phyloP scores from a whole-genome alignment of 192 early-diverging fungal genomes.

The Oehlia diaphana region DNA sequence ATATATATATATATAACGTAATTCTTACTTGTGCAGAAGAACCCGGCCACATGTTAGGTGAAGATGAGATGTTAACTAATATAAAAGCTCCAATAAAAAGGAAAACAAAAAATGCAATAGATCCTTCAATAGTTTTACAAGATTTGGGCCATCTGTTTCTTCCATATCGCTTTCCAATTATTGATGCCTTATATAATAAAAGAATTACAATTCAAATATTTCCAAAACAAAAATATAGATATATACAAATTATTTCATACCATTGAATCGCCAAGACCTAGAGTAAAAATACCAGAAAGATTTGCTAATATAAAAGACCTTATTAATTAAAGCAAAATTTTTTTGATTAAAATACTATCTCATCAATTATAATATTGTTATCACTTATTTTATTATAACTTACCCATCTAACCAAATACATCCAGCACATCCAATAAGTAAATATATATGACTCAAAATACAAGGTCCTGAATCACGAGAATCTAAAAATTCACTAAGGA shows the following conservation, averaged over 20 bases:
- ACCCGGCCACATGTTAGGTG: not conserved
- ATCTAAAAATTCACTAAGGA: conserved; percentile 83
- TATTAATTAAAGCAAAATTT: not conserved
- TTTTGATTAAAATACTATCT: not conserved
- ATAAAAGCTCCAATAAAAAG: conserved; percentile 54
- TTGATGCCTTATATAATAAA: conserved; percentile 61
- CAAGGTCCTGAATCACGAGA: conserved; percentile 77
- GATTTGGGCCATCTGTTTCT: conserved; percentile 71
- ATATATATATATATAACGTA: not conserved
- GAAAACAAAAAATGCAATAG: conserved; percentile 71
- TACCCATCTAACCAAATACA: conserved; percentile 86
- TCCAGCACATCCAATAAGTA: conserved; percentile 86
- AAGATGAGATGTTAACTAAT: not conserved
- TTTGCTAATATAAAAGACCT: conserved; percentile 47
- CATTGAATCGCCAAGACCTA: conserved; percentile 90
- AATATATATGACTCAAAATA: conserved; percentile 86
- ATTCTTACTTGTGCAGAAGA: conserved; percentile 27
- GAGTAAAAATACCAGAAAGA: conserved; percentile 78
- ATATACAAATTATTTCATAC: conserved; percentile 36
- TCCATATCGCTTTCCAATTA: conserved; percentile 78
- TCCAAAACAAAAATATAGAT: too few species aligned
- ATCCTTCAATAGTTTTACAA: conserved; percentile 86
- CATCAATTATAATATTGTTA: not conserved
- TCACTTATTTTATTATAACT: not conserved
- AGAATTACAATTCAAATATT: not conserved